These are phyloP conservation scores for Colletotrichum lini DNA, from an alignment of 2,329 filamentous ascomycete species.

Conservation along the genomic window DNA sequence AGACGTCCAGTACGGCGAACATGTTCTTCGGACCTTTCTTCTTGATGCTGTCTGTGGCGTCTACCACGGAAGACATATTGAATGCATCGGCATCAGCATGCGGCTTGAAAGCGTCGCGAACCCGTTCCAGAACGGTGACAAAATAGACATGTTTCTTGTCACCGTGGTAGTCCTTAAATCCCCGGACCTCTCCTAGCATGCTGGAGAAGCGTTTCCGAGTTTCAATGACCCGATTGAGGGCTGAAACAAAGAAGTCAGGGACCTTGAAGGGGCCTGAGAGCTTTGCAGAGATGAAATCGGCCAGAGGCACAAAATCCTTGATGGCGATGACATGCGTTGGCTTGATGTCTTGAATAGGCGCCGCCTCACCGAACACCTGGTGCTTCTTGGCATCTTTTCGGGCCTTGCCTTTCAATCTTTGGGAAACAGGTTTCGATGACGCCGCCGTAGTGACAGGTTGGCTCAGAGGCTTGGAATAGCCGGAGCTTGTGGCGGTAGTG, in stretches of 20 bases:
- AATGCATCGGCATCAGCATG: constrained; percentile 40
- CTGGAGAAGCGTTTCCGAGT: constrained; percentile 49
- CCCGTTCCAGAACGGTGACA: constrained; percentile 52
- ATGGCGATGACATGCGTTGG: constrained; percentile 53
- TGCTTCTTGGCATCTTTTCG: constrained; percentile 29
- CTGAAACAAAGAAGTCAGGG: constrained; percentile 48
- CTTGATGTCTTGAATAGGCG: background rate
- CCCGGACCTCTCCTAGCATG: constrained; percentile 42
- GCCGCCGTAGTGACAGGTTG: background rate
- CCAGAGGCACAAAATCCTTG: constrained; percentile 56
- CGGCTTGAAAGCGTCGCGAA: constrained; percentile 51
- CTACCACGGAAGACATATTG: background rate
- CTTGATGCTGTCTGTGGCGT: background rate
- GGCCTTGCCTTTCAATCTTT: constrained; percentile 49
- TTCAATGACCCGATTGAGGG: constrained; percentile 56
- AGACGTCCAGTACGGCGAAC: constrained; percentile 53
- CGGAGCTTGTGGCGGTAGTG: constrained; percentile 54
- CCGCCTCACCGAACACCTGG: background rate
- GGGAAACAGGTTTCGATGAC: constrained; percentile 3
- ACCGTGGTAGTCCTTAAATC: constrained; percentile 40
- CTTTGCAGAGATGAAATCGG: constrained; percentile 50
- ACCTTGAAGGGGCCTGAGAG: constrained; percentile 41
- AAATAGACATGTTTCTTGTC: constrained; percentile 53
- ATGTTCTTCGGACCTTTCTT: constrained; percentile 44
- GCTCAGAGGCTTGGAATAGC: constrained; percentile 46